A percentile compares a stretch with the other conserved stretches of the same genome.
phyloP scores from a whole-genome alignment of 768 basidiomycete genomes.

The Phanerodontia chrysosporium region DNA sequence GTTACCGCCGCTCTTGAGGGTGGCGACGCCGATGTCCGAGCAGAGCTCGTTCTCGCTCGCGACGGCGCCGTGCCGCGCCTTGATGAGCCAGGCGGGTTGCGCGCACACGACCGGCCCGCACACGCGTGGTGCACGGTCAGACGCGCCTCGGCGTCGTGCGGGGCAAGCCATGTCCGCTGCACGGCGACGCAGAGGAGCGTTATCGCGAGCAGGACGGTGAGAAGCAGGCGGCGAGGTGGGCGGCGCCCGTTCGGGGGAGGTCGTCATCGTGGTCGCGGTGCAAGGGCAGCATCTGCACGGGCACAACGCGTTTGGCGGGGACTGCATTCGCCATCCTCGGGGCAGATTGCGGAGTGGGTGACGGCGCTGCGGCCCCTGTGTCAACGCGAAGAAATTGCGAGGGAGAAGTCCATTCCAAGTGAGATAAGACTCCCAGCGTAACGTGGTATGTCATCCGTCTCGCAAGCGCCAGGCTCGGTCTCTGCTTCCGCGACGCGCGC shows the following conservation, averaged over 20 bases:
- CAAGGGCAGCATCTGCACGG: background rate
- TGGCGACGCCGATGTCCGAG: constrained; percentile 77
- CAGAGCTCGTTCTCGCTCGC: constrained; percentile 86
- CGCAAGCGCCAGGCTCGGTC: too few species aligned
- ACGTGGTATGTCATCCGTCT: background rate
- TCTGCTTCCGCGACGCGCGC: too few species aligned
- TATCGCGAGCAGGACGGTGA: background rate
- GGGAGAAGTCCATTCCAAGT: background rate
- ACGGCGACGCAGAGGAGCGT: background rate
- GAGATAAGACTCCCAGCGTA: background rate
- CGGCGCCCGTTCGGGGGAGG: background rate
- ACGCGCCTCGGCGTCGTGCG: background rate
- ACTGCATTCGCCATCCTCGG: background rate
- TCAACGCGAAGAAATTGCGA: background rate
- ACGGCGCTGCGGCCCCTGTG: background rate
- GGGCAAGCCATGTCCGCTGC: background rate
- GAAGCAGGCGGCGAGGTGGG: background rate
- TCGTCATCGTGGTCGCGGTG: background rate
- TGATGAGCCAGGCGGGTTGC: constrained; percentile 55
- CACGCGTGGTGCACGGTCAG: background rate
- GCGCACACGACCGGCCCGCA: constrained; percentile 8
- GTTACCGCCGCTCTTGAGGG: constrained; percentile 80
- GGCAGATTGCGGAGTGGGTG: background rate
- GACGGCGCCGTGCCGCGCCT: constrained; percentile 78
- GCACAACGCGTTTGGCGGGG: background rate